phyloP scores from a whole-genome alignment of 2,329 filamentous ascomycete species.

The Beauveria australis region DNA sequence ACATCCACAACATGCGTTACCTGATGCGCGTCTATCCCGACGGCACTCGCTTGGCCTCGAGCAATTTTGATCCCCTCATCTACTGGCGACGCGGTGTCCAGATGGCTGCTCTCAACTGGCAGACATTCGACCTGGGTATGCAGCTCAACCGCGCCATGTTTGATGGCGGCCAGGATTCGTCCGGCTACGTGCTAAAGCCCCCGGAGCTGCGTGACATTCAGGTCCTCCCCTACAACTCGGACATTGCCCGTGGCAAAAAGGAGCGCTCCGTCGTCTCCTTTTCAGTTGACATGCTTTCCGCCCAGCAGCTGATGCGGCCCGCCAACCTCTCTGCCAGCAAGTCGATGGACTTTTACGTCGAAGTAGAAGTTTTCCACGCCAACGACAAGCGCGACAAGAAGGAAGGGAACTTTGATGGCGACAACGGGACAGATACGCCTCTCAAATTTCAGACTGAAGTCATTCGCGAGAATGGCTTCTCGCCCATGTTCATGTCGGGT shows the following conservation, averaged over 20 bases:
- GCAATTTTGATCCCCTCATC: constrained; percentile 87
- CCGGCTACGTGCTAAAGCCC: constrained; percentile 91
- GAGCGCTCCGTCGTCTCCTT: constrained; percentile 79
- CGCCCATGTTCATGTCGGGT: constrained; percentile 71
- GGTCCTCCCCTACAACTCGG: constrained; percentile 42
- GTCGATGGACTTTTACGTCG: constrained; percentile 84
- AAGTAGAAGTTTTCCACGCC: constrained; percentile 89
- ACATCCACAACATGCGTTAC: constrained; percentile 84
- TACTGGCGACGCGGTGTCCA: constrained; percentile 96
- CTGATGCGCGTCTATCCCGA: constrained; percentile 93
- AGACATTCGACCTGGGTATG: constrained; percentile 92
- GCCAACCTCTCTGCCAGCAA: constrained; percentile 61
- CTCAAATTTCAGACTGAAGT: constrained; percentile 73
- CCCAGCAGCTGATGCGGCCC: constrained; percentile 85
- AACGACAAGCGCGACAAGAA: constrained; percentile 90
- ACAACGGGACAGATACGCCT: constrained; percentile 45
- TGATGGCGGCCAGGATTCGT: constrained; percentile 73
- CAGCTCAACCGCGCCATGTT: constrained; percentile 99
- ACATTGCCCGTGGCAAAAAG: constrained; percentile 53
- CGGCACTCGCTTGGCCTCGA: constrained; percentile 70
- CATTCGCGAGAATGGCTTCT: constrained; percentile 83
- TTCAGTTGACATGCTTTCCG: constrained; percentile 81
- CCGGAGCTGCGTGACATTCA: constrained; percentile 69
- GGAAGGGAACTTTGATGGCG: constrained; percentile 54
- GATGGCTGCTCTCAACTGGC: constrained; percentile 98